A percentile compares a stretch with the other conserved stretches of the same genome.
phyloP scores from a whole-genome alignment of 1,139 yeast species.

The Nematodospora anomalae region DNA sequence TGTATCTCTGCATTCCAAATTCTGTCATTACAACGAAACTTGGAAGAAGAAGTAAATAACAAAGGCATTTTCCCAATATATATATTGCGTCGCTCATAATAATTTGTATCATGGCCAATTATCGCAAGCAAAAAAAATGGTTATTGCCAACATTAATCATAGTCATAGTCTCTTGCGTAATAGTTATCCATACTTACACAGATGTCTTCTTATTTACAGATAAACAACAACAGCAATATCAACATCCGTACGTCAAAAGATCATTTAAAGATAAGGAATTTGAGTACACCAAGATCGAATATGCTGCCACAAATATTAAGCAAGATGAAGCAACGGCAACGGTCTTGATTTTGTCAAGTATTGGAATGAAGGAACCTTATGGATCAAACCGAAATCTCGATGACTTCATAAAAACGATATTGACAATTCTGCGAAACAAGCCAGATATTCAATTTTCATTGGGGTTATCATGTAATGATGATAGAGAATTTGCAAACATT shows the following conservation, averaged over 20 bases:
- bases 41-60: too few species aligned
- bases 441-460: constrained; percentile 20
- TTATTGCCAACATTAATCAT: neutral
- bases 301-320: neutral
- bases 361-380: constrained; percentile 29
- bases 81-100: too few species aligned
- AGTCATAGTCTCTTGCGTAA: neutral
- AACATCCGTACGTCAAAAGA: neutral
- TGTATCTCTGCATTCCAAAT: too few species aligned
- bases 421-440: constrained; percentile 17
- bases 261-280: neutral
- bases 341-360: constrained; percentile 23
- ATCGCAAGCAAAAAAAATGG: neutral
- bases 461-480: constrained; percentile 30
- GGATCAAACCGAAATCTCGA: constrained; percentile 26
- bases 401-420: constrained; percentile 26
- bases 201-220: neutral
- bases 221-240: neutral
- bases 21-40: too few species aligned
- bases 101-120: neutral
- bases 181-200: neutral
- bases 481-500: constrained; percentile 25
- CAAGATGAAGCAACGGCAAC: constrained; percentile 18
- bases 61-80: too few species aligned
- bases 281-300: neutral